Percentiles rank a stretch among this genome's conserved stretches.
Evolutionary conservation across 768 basidiomycete species (phyloP).

Genomic region (Hygrocybe punicea): DNA sequence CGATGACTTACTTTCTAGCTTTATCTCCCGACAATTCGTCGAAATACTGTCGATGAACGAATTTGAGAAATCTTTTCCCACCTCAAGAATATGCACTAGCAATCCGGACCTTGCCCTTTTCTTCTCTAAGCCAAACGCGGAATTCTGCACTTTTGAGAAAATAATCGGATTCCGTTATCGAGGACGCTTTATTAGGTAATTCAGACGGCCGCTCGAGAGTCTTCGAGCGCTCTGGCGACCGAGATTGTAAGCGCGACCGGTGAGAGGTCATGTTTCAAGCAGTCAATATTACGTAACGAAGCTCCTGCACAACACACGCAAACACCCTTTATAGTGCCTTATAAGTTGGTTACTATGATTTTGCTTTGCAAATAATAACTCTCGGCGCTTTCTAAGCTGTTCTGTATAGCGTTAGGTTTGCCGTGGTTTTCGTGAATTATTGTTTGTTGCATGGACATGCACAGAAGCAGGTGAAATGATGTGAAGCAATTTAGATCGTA

Average conservation of each 20-base stretch:
- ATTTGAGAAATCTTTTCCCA: constrained; percentile 1
- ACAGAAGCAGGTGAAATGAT: neutral
- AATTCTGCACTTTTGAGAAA: constrained; percentile 88
- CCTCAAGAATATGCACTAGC: neutral
- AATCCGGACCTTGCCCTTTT: constrained; percentile 44
- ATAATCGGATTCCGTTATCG: constrained; percentile 81
- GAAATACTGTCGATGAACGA: constrained; percentile 57
- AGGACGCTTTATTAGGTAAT: constrained; percentile 55
- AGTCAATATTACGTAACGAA: neutral
- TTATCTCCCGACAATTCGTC: constrained; percentile 81
- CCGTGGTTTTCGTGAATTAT: too few relatives aligned
- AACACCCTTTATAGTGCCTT: too few relatives aligned
- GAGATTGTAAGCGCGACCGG: constrained; percentile 35
- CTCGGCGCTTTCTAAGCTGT: too few relatives aligned
- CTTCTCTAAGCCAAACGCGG: constrained; percentile 78
- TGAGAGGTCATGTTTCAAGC: constrained; percentile 14
- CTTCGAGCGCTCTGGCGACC: constrained; percentile 39
- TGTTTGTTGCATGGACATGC: neutral
- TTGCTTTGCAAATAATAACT: too few relatives aligned
- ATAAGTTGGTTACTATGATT: too few relatives aligned
- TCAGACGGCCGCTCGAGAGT: constrained; percentile 43
- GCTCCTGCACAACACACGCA: neutral
- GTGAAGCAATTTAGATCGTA: constrained; percentile 65
- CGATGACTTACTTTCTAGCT: constrained; percentile 59
- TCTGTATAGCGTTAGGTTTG: too few relatives aligned